Percentiles rank a stretch among this genome's conserved stretches.
Conservation (phyloP, 257 asterid genomes). For the Fraxinus pennsylvanica region DNA sequence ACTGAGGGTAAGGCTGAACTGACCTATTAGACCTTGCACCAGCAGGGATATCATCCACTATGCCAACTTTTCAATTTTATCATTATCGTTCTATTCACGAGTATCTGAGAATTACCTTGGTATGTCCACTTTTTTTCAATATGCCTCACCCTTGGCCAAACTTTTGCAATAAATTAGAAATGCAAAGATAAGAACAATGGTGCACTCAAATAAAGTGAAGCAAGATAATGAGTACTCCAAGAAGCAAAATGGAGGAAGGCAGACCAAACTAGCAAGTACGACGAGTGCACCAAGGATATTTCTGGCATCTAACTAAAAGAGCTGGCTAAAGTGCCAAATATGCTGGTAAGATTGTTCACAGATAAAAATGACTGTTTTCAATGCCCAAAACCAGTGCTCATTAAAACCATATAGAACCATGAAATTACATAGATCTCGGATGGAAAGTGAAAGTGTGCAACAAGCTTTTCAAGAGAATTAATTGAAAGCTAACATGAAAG, state of each 20-base stretch:
- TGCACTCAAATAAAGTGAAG: slow-evolving; percentile 9
- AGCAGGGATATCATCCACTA: background rate
- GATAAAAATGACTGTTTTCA: background rate
- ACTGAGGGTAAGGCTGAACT: slow-evolving; percentile 6
- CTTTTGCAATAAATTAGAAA: background rate
- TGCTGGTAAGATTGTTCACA: slow-evolving; percentile 1
- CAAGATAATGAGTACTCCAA: slow-evolving; percentile 5
- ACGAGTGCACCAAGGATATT: slow-evolving; percentile 5
- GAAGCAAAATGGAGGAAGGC: slow-evolving; percentile 10
- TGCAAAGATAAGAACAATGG: background rate
- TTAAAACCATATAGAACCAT: slow-evolving; percentile 19
- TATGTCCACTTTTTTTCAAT: background rate
- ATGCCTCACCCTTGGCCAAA: background rate
- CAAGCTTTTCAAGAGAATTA: slow-evolving; percentile 19
- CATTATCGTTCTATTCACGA: slow-evolving; percentile 7
- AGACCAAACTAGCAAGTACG: background rate
- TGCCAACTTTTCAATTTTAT: slow-evolving; percentile 4
- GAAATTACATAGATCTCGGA: slow-evolving; percentile 22
- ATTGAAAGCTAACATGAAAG: background rate
- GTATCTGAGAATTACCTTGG: background rate
- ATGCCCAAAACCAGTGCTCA: slow-evolving; percentile 5
- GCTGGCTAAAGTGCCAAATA: slow-evolving; percentile 15
- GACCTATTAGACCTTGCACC: background rate
- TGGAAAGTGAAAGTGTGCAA: background rate
- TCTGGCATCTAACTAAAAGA: slow-evolving; percentile 11